Evolutionary conservation across 139 green algal genomes (phyloP).

Genomic region (Tetradesmus obliquus): DNA sequence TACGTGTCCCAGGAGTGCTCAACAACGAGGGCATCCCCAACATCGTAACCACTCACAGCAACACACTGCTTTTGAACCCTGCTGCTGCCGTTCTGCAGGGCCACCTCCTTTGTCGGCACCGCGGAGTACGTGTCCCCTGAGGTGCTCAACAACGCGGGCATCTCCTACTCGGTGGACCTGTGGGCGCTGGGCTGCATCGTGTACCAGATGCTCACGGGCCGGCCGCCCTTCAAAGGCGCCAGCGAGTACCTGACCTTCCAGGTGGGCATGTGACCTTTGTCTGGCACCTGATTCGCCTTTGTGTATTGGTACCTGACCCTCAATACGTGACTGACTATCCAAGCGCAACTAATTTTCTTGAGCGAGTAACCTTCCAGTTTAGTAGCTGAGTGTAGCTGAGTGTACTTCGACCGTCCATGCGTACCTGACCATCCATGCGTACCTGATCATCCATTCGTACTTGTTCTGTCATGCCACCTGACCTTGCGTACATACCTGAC

Average conservation of each 20-base stretch:
- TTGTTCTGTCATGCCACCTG: too few species aligned
- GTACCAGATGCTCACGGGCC: slow-evolving; percentile 69
- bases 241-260: slow-evolving; percentile 91
- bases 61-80: background rate
- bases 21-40: background rate
- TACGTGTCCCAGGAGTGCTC: background rate
- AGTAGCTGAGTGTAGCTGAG: too few species aligned
- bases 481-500: background rate
- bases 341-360: too few species aligned
- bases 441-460: too few species aligned
- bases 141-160: slow-evolving; percentile 73
- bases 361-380: too few species aligned
- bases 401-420: too few species aligned
- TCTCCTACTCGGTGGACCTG: slow-evolving; percentile 79
- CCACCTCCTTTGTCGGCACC: slow-evolving; percentile 87
- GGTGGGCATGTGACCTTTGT: background rate
- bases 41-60: background rate
- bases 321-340: background rate
- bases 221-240: slow-evolving; percentile 79
- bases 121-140: slow-evolving; percentile 92
- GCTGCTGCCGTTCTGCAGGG: slow-evolving; percentile 35
- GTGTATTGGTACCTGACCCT: background rate
- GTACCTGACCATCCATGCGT: too few species aligned
- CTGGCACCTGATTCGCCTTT: slow-evolving; percentile 37
- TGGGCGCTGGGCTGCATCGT: slow-evolving; percentile 88